Evolutionary conservation across 345 rosid genomes (phyloP).

Genomic region (Triadica sebifera): DNA sequence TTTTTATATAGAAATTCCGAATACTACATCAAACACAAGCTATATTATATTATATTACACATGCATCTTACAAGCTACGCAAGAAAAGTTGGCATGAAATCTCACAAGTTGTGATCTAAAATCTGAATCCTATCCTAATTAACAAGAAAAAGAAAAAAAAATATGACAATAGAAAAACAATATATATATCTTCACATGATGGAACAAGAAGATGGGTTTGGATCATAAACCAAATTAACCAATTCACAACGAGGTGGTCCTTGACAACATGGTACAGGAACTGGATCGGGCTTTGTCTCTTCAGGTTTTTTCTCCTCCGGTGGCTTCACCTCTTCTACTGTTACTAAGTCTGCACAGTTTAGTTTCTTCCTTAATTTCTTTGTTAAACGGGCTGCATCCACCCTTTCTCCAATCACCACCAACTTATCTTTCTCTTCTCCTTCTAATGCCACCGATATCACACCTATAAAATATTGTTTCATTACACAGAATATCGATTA

Average conservation of each 20-base stretch:
- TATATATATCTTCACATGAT: slow-evolving; percentile 21
- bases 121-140: too few relatives aligned
- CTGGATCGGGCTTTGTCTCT: neutral
- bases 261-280: neutral
- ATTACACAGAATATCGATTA: too few relatives aligned
- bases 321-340: slow-evolving; percentile 30
- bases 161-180: too few relatives aligned
- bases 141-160: too few relatives aligned
- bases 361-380: slow-evolving; percentile 35
- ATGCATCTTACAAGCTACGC: too few relatives aligned
- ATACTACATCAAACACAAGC: too few relatives aligned
- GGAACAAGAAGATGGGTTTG: slow-evolving; percentile 25
- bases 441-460: slow-evolving; percentile 38
- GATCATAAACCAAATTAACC: slow-evolving; percentile 24
- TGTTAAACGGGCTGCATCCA: slow-evolving; percentile 42
- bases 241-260: slow-evolving; percentile 20
- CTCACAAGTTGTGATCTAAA: too few relatives aligned
- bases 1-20: too few relatives aligned
- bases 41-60: too few relatives aligned
- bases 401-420: slow-evolving; percentile 36
- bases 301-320: neutral
- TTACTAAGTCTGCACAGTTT: slow-evolving; percentile 27
- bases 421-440: slow-evolving; percentile 36
- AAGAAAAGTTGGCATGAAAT: too few relatives aligned
- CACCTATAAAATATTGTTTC: slow-evolving; percentile 25